Evolutionary conservation across 2,329 filamentous ascomycete genomes (phyloP), one percentile per base, ranked within the genome.

Genomic region (Verticillium nonalfalfae): DNA sequence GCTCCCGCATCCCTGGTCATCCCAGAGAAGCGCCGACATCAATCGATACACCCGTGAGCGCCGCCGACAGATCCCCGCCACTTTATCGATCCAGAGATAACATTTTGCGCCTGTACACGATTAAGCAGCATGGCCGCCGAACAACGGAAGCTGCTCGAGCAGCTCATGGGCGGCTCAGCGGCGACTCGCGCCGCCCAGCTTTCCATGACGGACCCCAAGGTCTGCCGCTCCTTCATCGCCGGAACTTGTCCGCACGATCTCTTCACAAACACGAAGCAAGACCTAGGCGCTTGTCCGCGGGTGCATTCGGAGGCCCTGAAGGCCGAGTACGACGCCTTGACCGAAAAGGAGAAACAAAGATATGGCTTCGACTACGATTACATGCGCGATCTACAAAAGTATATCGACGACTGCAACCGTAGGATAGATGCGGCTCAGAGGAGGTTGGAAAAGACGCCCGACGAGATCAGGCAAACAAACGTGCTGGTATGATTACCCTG

Each of bases 251-350:
- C 64, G 39, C 64, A 65, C 81, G 95, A 99, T 74, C 91, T 99
- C 72, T 99, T 99, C 84, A 99, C 94, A 67, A 99, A 99, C 79
- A 99, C 95, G 56, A 98, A 97, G 80, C 93, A 98, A 82, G 95
- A 99, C 74, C 85, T 98, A 38, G 95, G 95, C 2, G 85, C 87
- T 0, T 99, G 95, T 72, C 85, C 91, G 58, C 95, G 94, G 73
- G 85, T 94, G 33, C 95, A 99, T 78, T 90, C 87, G 57, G 93
- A 97, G 73, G 86, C 87, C 13, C 83, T 98, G 66, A 97, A 97
- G 76, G 81, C 88, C 57, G 93, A 99, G 74, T 99, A 95, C 75
- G 90, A 96, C 68, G 82, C 79, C 1, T 86, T 95, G 0, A 79
- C 89, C 4, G 80, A 89, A 1, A 77, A 85, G 35, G 89, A 94